Evolutionary conservation across 768 basidiomycete species (phyloP).

Genomic region (Suillus plorans): DNA sequence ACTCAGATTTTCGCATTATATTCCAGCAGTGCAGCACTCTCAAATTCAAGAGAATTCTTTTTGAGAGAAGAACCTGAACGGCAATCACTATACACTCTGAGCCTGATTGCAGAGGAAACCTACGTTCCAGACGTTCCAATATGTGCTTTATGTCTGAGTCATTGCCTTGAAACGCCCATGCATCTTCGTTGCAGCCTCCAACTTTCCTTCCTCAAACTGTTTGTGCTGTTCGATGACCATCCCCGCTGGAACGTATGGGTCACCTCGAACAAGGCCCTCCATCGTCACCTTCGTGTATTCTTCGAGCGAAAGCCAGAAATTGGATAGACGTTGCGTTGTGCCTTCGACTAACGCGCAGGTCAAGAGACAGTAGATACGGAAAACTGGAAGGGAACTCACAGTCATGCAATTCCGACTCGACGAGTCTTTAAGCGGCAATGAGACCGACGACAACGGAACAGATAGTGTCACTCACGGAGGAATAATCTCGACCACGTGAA

Average conservation of each 20-base stretch:
- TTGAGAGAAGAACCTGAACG: not conserved
- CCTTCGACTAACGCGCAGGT: conserved; percentile 57
- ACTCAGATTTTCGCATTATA: not conserved
- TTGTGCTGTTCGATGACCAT: conserved; percentile 14
- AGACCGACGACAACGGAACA: conserved; percentile 8
- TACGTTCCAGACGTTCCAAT: not conserved
- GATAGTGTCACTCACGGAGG: conserved; percentile 47
- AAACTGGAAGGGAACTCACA: conserved; percentile 32
- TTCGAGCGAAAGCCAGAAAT: conserved; percentile 56
- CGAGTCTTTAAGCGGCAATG: conserved; percentile 37
- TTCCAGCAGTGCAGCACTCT: not conserved
- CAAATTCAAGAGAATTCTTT: not conserved
- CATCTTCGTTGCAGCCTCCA: conserved; percentile 14
- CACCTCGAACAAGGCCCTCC: conserved; percentile 38
- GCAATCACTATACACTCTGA: not conserved
- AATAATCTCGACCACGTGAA: conserved; percentile 55
- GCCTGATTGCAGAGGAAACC: not conserved
- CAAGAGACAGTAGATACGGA: conserved; percentile 28
- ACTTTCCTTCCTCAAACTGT: conserved; percentile 30
- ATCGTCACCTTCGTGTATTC: conserved; percentile 42
- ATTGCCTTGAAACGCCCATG: not conserved
- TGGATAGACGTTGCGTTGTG: conserved; percentile 45
- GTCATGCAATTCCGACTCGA: conserved; percentile 64
- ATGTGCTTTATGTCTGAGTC: not conserved
- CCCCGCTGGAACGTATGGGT: conserved; percentile 30